Percentiles rank a stretch among this genome's conserved stretches.
phyloP scores from a whole-genome alignment of 148 eudicot genomes.

The Rhododendron ovatum region DNA sequence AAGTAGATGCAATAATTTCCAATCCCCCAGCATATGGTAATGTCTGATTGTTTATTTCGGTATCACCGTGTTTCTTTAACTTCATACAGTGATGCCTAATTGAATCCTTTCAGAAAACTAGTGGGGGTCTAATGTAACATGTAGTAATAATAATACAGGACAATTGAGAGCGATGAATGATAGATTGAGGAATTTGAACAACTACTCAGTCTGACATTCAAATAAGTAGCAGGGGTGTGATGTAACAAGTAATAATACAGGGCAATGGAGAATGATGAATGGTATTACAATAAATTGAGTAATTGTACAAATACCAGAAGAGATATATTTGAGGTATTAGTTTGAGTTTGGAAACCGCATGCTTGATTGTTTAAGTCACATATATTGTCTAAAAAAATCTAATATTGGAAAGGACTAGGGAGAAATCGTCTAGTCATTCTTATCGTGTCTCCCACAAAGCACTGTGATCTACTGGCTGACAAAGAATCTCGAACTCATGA shows the following conservation, averaged over 20 bases:
- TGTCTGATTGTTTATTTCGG: background rate
- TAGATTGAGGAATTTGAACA: background rate
- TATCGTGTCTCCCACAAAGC: background rate
- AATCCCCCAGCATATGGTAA: conserved; percentile 93
- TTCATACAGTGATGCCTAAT: background rate
- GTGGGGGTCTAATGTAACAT: background rate
- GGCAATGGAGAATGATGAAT: background rate
- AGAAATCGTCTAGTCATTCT: background rate
- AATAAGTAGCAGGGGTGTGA: background rate
- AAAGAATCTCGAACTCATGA: background rate
- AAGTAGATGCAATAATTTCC: conserved; percentile 78
- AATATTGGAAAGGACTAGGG: background rate
- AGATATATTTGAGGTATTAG: background rate
- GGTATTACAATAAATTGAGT: background rate
- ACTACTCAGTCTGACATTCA: background rate
- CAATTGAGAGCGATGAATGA: background rate
- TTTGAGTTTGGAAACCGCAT: background rate
- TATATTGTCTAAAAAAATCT: background rate
- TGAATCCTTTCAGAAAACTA: background rate
- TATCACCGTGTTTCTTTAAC: background rate
- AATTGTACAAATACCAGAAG: background rate
- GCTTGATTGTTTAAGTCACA: background rate
- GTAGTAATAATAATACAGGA: background rate
- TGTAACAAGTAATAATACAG: background rate
- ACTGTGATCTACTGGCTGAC: background rate